phyloP scores from a whole-genome alignment of 208 protist genomes.

The Acanthamoeba rhysodes region DNA sequence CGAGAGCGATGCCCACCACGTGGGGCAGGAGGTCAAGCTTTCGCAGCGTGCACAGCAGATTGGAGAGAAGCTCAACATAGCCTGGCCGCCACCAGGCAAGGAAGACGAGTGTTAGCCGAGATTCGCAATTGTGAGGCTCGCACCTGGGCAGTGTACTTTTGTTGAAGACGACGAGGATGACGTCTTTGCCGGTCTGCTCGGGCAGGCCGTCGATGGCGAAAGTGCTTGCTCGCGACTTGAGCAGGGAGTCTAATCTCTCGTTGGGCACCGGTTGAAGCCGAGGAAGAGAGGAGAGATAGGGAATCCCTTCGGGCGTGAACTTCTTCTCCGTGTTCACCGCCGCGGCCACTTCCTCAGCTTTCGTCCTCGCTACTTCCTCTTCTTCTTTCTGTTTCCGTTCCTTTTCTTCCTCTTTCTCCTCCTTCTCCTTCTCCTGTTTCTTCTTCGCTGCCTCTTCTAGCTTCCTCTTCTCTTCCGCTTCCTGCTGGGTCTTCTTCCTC shows the following conservation, averaged over 20 bases:
- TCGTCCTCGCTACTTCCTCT: no score
- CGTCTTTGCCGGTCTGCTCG: background rate
- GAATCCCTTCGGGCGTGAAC: background rate
- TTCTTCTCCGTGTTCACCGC: background rate
- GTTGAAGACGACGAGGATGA: conserved; percentile 14
- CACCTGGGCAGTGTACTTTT: background rate
- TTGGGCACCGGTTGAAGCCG: background rate
- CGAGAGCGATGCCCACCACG: conserved; percentile 22
- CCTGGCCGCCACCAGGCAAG: no score
- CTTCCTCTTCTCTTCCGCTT: background rate
- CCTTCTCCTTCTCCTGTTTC: no score
- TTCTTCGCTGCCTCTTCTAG: background rate
- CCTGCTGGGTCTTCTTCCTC: no score
- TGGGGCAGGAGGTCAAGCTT: background rate
- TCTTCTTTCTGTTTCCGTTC: no score
- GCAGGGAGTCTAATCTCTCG: background rate
- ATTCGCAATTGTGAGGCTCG: no score
- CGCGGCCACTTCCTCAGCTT: background rate
- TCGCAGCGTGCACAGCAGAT: background rate
- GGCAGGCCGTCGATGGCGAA: background rate
- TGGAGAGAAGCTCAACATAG: background rate
- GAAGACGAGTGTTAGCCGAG: background rate
- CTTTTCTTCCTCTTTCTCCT: no score
- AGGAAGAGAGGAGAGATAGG: background rate
- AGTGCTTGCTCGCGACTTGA: background rate